A percentile compares a stretch with the other conserved stretches of the same genome.
These are phyloP conservation scores for Pseudogymnoascus sp. DNA, from an alignment of 2,329 filamentous ascomycete genomes.

Conservation along the genomic window DNA sequence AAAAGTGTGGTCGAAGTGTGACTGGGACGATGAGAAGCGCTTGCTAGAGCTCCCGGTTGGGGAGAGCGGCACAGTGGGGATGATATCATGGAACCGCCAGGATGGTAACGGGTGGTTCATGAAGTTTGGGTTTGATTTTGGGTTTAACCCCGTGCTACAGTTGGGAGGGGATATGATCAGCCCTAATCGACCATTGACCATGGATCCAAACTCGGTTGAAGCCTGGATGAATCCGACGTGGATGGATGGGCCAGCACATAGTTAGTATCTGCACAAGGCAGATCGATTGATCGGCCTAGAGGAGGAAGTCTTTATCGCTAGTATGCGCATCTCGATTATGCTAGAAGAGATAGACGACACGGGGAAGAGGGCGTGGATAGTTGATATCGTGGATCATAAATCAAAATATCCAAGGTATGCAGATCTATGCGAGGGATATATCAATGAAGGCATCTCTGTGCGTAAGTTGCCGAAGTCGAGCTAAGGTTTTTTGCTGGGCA, in stretches of 20 bases:
- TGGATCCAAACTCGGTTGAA: not conserved
- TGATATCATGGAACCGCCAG: slow-evolving; percentile 10
- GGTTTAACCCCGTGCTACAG: slow-evolving; percentile 14
- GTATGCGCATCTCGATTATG: slow-evolving; percentile 9
- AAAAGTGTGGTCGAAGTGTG: not conserved
- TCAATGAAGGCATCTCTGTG: not conserved
- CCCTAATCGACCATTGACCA: not conserved
- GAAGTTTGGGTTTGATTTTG: slow-evolving; percentile 15
- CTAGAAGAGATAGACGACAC: slow-evolving; percentile 3
- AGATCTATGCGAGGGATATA: not conserved
- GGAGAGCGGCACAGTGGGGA: slow-evolving; percentile 11
- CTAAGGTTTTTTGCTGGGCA: not conserved
- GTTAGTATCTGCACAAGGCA: not conserved
- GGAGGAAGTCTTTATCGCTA: not conserved
- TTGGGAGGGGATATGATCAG: not conserved
- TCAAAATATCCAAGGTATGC: not conserved
- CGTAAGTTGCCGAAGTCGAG: not conserved
- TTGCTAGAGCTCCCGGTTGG: slow-evolving; percentile 13
- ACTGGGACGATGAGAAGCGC: slow-evolving; percentile 13
- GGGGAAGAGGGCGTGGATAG: slow-evolving; percentile 9
- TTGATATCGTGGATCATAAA: slow-evolving; percentile 11
- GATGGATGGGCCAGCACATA: not conserved
- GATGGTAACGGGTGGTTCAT: not conserved
- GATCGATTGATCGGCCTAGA: slow-evolving; percentile 10
- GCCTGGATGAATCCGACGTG: not conserved